Evolutionary conservation across 1,284 basidiomycete genomes (phyloP).

Genomic region (Afroboletus lepidellus): DNA sequence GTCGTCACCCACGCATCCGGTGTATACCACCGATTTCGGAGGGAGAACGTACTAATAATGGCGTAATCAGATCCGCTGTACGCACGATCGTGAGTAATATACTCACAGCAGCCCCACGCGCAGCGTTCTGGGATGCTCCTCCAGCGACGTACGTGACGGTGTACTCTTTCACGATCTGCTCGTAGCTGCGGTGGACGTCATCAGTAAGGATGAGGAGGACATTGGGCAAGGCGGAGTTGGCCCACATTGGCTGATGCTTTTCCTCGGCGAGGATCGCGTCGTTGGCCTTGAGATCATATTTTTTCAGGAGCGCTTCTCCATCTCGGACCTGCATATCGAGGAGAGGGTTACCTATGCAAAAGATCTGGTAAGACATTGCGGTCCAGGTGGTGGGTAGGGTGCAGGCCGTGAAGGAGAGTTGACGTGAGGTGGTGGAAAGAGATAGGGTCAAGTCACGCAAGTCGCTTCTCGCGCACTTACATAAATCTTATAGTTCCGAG

Average conservation of each 20-base stretch:
- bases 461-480: no score
- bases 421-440: constrained; percentile 10
- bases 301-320: constrained; percentile 82
- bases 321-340: constrained; percentile 87
- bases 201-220: background rate
- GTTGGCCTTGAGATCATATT: constrained; percentile 93
- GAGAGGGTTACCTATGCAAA: constrained; percentile 87
- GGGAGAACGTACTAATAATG: constrained; percentile 80
- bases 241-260: constrained; percentile 83
- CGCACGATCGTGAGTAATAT: constrained; percentile 6
- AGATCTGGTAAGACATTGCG: constrained; percentile 49
- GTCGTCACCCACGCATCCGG: constrained; percentile 94
- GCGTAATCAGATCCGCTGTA: background rate
- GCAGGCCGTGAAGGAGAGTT: constrained; percentile 10
- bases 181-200: constrained; percentile 59
- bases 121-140: constrained; percentile 95
- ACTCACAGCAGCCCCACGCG: constrained; percentile 92
- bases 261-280: constrained; percentile 95
- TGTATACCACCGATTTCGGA: constrained; percentile 89
- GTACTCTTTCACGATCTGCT: constrained; percentile 80
- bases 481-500: no score
- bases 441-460: background rate
- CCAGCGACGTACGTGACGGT: constrained; percentile 92
- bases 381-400: constrained; percentile 8
- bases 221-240: background rate